phyloP scores from a whole-genome alignment of 129 eudicot species.

The Artemisia tridentata region DNA sequence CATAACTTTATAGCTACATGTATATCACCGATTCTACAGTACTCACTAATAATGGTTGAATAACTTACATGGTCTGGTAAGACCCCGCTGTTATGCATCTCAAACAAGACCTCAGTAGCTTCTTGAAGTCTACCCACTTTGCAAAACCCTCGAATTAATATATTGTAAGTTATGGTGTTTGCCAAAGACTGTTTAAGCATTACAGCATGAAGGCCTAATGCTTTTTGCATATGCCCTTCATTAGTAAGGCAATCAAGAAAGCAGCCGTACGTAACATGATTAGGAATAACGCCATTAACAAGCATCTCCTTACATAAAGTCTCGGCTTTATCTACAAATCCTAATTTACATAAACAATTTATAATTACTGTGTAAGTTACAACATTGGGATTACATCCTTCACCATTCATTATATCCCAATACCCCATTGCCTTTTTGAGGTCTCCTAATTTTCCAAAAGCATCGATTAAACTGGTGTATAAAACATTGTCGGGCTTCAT shows the following conservation, averaged over 20 bases:
- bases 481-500: slow-evolving; percentile 77
- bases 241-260: slow-evolving; percentile 66
- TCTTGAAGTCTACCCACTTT: slow-evolving; percentile 63
- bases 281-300: slow-evolving; percentile 44
- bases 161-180: slow-evolving; percentile 78
- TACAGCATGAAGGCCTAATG: slow-evolving; percentile 51
- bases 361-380: slow-evolving; percentile 82
- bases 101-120: slow-evolving; percentile 46
- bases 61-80: slow-evolving; percentile 77
- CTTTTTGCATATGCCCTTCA: slow-evolving; percentile 65
- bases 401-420: slow-evolving; percentile 74
- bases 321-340: slow-evolving; percentile 62
- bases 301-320: slow-evolving; percentile 71
- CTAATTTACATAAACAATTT: slow-evolving; percentile 66
- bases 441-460: slow-evolving; percentile 67
- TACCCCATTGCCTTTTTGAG: slow-evolving; percentile 53
- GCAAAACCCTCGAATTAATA: slow-evolving; percentile 78
- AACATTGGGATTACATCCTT: slow-evolving; percentile 72
- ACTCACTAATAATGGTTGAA: slow-evolving; percentile 64
- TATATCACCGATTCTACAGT: slow-evolving; percentile 62
- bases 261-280: slow-evolving; percentile 81
- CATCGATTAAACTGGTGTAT: slow-evolving; percentile 73
- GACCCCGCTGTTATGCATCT: slow-evolving; percentile 61
- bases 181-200: slow-evolving; percentile 59
- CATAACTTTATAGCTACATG: slow-evolving; percentile 62